Evolutionary conservation across 202 grass and related monocot genomes (phyloP).

Genomic region (Tripidium arundinaceum): DNA sequence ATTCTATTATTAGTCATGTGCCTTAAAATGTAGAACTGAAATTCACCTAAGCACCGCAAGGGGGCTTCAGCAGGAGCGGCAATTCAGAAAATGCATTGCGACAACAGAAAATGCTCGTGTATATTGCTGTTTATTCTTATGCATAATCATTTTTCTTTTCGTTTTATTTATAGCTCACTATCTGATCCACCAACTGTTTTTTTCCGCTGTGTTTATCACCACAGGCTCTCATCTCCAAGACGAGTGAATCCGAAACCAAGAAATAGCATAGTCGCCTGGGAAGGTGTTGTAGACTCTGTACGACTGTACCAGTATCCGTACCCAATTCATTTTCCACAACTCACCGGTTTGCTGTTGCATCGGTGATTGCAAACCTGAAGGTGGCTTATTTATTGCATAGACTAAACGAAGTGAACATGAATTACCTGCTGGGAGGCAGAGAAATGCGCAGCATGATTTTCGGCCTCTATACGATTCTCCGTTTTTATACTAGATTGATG

Average conservation of each 20-base stretch:
- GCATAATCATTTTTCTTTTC: neutral
- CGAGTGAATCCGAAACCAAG: neutral
- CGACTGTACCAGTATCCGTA: neutral
- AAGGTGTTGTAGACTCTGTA: neutral
- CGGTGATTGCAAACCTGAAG: neutral
- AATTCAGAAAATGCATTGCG: neutral
- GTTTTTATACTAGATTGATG: neutral
- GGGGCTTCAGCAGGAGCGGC: neutral
- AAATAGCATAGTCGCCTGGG: neutral
- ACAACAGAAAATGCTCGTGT: neutral
- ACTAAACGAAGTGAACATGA: neutral
- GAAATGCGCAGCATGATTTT: slow-evolving; percentile 14
- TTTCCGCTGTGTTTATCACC: neutral
- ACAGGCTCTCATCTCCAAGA: neutral
- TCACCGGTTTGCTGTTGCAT: neutral
- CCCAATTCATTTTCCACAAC: slow-evolving; percentile 17
- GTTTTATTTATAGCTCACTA: neutral
- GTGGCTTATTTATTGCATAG: slow-evolving; percentile 14
- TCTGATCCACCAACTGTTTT: neutral
- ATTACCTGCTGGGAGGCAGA: neutral
- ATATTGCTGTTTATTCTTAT: neutral
- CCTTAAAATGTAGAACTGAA: neutral
- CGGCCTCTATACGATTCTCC: neutral
- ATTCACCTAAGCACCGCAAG: neutral
- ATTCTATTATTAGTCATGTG: neutral